Conservation (phyloP, 345 rosid genomes). For the Linum usitatissimum region DNA sequence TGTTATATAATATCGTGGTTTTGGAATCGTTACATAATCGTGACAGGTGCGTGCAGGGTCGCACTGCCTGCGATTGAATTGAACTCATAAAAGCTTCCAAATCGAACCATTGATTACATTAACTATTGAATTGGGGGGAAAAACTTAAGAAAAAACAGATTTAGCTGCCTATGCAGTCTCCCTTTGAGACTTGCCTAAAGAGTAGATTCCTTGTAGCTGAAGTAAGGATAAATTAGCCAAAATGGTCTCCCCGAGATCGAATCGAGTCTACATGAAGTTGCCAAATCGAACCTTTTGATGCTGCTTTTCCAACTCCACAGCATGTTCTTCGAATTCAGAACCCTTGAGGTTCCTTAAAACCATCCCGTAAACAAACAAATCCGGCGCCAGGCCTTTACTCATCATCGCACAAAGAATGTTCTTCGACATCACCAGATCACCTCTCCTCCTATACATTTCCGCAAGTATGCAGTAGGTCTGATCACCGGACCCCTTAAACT, state of each 20-base stretch:
- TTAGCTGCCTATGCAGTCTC: neutral
- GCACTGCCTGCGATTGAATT: no score
- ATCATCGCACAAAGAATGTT: slow-evolving; percentile 42
- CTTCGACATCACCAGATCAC: slow-evolving; percentile 22
- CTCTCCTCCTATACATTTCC: slow-evolving; percentile 27
- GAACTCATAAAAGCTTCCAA: no score
- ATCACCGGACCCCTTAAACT: slow-evolving; percentile 18
- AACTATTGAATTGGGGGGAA: no score
- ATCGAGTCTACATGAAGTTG: neutral
- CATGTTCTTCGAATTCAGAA: slow-evolving; percentile 14
- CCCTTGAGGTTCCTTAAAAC: slow-evolving; percentile 25
- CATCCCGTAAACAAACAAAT: slow-evolving; percentile 19
- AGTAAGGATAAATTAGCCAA: neutral
- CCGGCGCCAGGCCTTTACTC: slow-evolving; percentile 39
- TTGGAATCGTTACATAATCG: no score
- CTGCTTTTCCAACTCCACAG: neutral
- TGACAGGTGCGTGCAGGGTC: no score
- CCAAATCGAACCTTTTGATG: neutral
- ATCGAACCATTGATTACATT: no score
- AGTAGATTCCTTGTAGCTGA: neutral
- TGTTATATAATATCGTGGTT: no score
- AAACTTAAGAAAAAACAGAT: neutral
- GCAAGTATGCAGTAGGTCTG: slow-evolving; percentile 35
- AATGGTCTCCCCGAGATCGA: neutral
- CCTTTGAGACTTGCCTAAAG: no score